Percentiles rank a stretch among this genome's conserved stretches.
phyloP scores from a whole-genome alignment of 2,329 filamentous ascomycete species.

The Achaetomium macrosporum region DNA sequence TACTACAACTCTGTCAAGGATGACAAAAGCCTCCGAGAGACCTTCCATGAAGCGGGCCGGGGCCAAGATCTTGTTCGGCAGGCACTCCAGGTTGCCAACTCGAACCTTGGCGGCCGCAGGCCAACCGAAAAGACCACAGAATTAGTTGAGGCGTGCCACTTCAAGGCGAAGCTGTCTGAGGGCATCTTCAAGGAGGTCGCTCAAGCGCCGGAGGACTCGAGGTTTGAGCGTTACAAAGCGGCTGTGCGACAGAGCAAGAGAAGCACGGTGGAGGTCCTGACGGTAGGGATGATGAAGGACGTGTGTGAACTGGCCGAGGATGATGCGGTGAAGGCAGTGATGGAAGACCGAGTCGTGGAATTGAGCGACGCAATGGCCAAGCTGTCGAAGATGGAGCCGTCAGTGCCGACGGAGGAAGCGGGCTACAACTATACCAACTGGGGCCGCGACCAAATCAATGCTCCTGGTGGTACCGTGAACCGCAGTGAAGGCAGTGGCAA shows the following conservation, averaged over 20 bases:
- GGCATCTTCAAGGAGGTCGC: conserved; percentile 7
- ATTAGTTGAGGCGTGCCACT: neutral
- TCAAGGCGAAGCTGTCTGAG: conserved; percentile 3
- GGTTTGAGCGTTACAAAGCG: conserved; percentile 3
- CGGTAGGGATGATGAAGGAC: conserved; percentile 4
- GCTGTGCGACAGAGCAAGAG: neutral
- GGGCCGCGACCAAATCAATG: neutral
- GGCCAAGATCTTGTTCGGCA: conserved; percentile 5
- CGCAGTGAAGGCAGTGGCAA: neutral
- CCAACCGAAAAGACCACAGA: conserved; percentile 4
- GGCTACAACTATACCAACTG: conserved; percentile 3
- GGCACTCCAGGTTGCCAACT: conserved; percentile 3
- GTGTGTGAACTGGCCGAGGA: conserved; percentile 1
- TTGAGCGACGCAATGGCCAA: conserved; percentile 1
- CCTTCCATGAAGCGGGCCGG: conserved; percentile 3
- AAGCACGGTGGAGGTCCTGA: neutral
- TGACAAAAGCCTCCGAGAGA: conserved; percentile 3
- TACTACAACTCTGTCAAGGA: conserved; percentile 6
- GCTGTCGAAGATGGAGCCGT: conserved; percentile 2
- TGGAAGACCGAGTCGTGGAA: conserved; percentile 1
- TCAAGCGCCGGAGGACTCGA: conserved; percentile 2
- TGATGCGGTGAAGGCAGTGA: neutral
- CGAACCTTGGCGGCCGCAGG: neutral
- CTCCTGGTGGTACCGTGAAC: neutral
- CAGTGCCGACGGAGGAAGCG: conserved; percentile 3